Evolutionary conservation across 495 filamentous ascomycete genomes (phyloP), one percentile per base, ranked within the genome.

Genomic region (Xylaria telfairii): DNA sequence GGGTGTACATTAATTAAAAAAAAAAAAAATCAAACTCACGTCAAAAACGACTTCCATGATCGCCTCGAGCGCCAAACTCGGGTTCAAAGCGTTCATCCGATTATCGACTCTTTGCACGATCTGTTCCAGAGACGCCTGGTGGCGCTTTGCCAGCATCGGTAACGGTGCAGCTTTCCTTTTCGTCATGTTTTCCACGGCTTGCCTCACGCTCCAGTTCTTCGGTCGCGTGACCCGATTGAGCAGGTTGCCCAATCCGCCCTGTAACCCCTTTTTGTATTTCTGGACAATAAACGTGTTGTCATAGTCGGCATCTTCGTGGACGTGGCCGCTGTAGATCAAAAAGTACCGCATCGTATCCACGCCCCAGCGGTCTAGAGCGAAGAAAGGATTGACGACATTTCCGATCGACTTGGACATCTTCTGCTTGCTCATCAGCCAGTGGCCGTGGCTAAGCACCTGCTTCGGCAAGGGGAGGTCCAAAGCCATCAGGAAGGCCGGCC

Each of bases 341-440:
- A 94, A 99, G 79, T 90, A 97, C 0, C 96, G 90, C 88, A 98
- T 91, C 2, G 88, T 83, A 81, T 99, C 96, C 2, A 92, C 85
- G 17, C 93, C 95, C 78, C 94, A 98, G 19, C 95, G 88, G 39
- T 97, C 90, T 64, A 98, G 88, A 5, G 96, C 96, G 73, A 94
- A 93, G 78, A 97, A 94, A 0, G 96, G 96, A 75, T 97, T 97
- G 24, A 99, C 96, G 28, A 94, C 95, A 78, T 97, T 98, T 61
- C 96, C 96, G 6, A 90, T 89, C 9, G 92, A 95, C 79, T 99
- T 99, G 39, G 94, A 92, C 96, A 99, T 99, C 78, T 98, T 99
- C 72, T 88, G 85, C 51, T 85, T 85, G 65, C 92, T 92, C 78
- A 99, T 89, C 2, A 95, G 96, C 96, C 96, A 99, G 77, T 99